Conservation (phyloP, 352 stramenopile species). For the Nothophytophthora sp. region DNA sequence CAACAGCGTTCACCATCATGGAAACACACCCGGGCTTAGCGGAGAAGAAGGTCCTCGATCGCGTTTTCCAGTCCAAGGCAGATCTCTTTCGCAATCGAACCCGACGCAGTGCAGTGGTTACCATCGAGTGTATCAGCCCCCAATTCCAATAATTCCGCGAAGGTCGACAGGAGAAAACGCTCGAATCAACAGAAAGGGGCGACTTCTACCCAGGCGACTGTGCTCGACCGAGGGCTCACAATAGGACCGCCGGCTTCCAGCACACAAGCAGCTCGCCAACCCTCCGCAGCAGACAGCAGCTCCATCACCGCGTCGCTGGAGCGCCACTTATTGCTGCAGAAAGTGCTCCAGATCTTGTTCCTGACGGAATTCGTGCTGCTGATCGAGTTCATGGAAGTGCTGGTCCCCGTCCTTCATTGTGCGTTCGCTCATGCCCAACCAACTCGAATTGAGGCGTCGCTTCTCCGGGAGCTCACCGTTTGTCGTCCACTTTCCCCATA, state of each 20-base stretch:
- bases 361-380: slow-evolving; percentile 34
- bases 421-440: neutral
- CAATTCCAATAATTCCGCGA: too few relatives aligned
- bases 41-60: neutral
- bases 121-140: too few relatives aligned
- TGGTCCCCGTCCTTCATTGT: slow-evolving; percentile 33
- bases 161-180: too few relatives aligned
- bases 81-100: too few relatives aligned
- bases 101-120: too few relatives aligned
- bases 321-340: slow-evolving; percentile 7
- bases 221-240: too few relatives aligned
- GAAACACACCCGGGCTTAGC: slow-evolving; percentile 6
- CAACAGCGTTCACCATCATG: slow-evolving; percentile 1
- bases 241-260: too few relatives aligned
- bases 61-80: neutral
- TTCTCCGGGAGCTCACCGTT: too few relatives aligned
- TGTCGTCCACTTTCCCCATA: too few relatives aligned
- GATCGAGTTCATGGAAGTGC: slow-evolving; percentile 33
- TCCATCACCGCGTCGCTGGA: slow-evolving; percentile 2
- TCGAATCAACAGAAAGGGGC: too few relatives aligned
- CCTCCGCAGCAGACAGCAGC: neutral
- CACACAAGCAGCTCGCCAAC: neutral
- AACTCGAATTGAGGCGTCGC: too few relatives aligned
- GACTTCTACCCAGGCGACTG: too few relatives aligned
- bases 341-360: slow-evolving; percentile 27